These are phyloP conservation scores for Trypanosoma brucei DNA, from an alignment of 208 protist species.

Conservation along the genomic window DNA sequence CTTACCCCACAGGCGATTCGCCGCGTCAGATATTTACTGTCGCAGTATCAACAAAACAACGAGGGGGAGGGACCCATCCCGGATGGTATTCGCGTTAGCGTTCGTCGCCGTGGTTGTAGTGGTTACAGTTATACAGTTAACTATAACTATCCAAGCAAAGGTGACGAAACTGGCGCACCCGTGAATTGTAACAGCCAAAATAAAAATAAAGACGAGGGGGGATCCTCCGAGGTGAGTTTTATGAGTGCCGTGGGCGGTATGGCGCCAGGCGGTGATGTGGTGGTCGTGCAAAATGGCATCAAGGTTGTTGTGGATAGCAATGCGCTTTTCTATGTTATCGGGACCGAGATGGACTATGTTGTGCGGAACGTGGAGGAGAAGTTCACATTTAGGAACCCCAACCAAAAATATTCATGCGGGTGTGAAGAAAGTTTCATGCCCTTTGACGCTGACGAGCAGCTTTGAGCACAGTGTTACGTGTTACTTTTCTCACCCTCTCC, in stretches of 20 bases:
- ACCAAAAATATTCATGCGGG: constrained; percentile 94
- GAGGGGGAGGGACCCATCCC: constrained; percentile 3
- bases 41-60: constrained; percentile 31
- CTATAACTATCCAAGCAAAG: constrained; percentile 68
- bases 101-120: constrained; percentile 93
- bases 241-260: no score
- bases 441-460: constrained; percentile 74
- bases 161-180: not conserved
- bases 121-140: constrained; percentile 96
- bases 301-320: constrained; percentile 91
- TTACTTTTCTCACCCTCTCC: not conserved
- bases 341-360: constrained; percentile 96
- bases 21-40: constrained; percentile 72
- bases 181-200: not conserved
- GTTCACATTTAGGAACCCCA: constrained; percentile 97
- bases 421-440: constrained; percentile 97
- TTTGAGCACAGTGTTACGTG: constrained; percentile 2
- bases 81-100: constrained; percentile 89
- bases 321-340: constrained; percentile 95
- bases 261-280: constrained; percentile 32
- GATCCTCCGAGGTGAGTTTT: no score
- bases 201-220: not conserved
- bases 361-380: constrained; percentile 92
- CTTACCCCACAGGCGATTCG: constrained; percentile 78
- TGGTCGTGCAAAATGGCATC: constrained; percentile 91